These are phyloP conservation scores for Irpex rosettiformis DNA, from an alignment of 1,284 basidiomycete genomes.

Conservation along the genomic window DNA sequence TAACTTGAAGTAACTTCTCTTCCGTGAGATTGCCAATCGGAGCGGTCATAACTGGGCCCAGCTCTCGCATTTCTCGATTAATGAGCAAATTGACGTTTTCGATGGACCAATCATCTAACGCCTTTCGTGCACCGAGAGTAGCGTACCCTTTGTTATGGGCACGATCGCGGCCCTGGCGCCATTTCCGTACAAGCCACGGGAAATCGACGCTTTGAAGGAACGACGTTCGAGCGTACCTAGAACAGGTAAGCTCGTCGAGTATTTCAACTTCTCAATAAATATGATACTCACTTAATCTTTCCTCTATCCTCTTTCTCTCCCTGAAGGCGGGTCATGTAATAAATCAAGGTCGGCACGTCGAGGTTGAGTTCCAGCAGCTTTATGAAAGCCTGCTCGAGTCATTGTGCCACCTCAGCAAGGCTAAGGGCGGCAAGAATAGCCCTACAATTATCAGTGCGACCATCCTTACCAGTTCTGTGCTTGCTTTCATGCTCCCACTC, in stretches of 20 bases:
- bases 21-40: no score
- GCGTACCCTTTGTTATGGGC: constrained; percentile 10
- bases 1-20: no score
- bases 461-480: background rate
- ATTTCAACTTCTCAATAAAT: background rate
- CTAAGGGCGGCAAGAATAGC: background rate
- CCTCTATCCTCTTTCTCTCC: background rate
- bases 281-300: background rate
- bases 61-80: no score
- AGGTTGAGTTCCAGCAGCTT: background rate
- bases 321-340: background rate
- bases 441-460: background rate
- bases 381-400: background rate
- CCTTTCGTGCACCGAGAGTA: constrained; percentile 15
- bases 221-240: background rate
- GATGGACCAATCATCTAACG: no score
- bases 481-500: background rate
- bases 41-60: no score
- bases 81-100: no score
- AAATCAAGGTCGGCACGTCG: background rate
- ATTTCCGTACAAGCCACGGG: background rate
- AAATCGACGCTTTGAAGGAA: background rate
- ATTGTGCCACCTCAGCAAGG: background rate
- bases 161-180: background rate
- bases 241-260: background rate